These are phyloP conservation scores for Blastomyces emzantsi DNA, from an alignment of 2,329 filamentous ascomycete species.

Conservation along the genomic window DNA sequence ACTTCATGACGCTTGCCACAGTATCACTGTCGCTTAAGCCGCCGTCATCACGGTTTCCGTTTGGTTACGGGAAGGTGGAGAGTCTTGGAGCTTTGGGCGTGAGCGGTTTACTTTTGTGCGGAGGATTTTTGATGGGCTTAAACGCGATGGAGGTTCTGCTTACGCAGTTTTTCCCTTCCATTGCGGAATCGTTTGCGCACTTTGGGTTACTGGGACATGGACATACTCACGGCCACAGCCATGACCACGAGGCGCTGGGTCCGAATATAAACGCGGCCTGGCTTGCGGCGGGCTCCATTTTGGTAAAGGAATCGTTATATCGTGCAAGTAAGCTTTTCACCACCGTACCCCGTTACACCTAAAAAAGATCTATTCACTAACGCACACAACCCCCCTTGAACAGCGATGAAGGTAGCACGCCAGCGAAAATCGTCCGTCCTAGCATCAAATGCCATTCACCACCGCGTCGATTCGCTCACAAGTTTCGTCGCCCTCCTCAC, in stretches of 20 bases:
- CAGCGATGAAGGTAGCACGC: slow-evolving; percentile 89
- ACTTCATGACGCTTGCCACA: slow-evolving; percentile 86
- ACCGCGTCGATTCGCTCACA: slow-evolving; percentile 90
- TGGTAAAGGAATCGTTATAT: slow-evolving; percentile 95
- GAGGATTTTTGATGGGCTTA: slow-evolving; percentile 86
- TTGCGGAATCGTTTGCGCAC: slow-evolving; percentile 42
- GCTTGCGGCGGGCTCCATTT: slow-evolving; percentile 81
- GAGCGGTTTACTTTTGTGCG: slow-evolving; percentile 78
- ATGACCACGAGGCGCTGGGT: slow-evolving; percentile 43
- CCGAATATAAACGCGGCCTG: slow-evolving; percentile 92
- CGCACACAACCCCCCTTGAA: background rate
- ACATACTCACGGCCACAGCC: slow-evolving; percentile 50
- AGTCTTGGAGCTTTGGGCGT: slow-evolving; percentile 89
- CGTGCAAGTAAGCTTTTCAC: slow-evolving; percentile 67
- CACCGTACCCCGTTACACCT: background rate
- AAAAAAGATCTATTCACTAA: too few species aligned
- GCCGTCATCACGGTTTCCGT: slow-evolving; percentile 73
- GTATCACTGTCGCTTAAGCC: slow-evolving; percentile 88
- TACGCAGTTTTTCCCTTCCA: slow-evolving; percentile 62
- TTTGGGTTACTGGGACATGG: slow-evolving; percentile 43
- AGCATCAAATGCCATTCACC: slow-evolving; percentile 91
- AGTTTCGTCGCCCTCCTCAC: slow-evolving; percentile 86
- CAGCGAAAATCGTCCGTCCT: slow-evolving; percentile 94
- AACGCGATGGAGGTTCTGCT: slow-evolving; percentile 63
- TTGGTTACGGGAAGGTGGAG: slow-evolving; percentile 96